Conservation (phyloP, 495 filamentous ascomycete species). For the Lindgomyces ingoldianus region DNA sequence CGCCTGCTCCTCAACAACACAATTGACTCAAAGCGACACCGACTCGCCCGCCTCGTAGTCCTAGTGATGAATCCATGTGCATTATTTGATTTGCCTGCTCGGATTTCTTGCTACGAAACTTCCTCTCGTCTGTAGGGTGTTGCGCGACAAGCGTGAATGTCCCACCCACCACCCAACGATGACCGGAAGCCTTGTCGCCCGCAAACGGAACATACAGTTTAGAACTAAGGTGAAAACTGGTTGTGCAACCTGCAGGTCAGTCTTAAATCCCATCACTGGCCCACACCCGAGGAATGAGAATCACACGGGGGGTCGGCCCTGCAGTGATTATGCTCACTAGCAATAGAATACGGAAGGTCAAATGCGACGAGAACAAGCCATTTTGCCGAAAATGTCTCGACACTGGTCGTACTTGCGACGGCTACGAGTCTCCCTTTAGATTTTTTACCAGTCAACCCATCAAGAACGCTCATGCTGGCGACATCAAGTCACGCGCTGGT, state of each 20-base stretch:
- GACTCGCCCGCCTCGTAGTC: not conserved
- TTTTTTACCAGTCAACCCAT: conserved; percentile 20
- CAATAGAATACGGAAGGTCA: conserved; percentile 24
- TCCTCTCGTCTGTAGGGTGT: conserved; percentile 4
- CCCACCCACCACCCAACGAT: conserved; percentile 5
- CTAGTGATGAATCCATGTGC: not conserved
- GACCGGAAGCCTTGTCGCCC: conserved; percentile 9
- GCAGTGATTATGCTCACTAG: conserved; percentile 14
- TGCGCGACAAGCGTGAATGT: conserved; percentile 10
- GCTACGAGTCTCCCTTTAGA: conserved; percentile 44
- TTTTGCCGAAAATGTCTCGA: conserved; percentile 41
- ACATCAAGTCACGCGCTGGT: conserved; percentile 34
- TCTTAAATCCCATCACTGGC: conserved; percentile 1
- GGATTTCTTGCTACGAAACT: conserved; percentile 7
- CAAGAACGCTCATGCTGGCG: conserved; percentile 34
- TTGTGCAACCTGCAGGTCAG: conserved; percentile 27
- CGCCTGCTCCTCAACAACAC: conserved; percentile 1
- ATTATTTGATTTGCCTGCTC: conserved; percentile 17
- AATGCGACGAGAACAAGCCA: conserved; percentile 42
- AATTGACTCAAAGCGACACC: conserved; percentile 6
- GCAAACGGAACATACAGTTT: conserved; percentile 16
- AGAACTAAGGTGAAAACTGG: conserved; percentile 17
- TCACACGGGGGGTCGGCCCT: not conserved
- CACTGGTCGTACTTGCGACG: conserved; percentile 35
- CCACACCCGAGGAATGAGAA: conserved; percentile 5